Evolutionary conservation across 2,329 filamentous ascomycete species (phyloP), one percentile per base, ranked within the genome.

Genomic region (Cytospora piceae): DNA sequence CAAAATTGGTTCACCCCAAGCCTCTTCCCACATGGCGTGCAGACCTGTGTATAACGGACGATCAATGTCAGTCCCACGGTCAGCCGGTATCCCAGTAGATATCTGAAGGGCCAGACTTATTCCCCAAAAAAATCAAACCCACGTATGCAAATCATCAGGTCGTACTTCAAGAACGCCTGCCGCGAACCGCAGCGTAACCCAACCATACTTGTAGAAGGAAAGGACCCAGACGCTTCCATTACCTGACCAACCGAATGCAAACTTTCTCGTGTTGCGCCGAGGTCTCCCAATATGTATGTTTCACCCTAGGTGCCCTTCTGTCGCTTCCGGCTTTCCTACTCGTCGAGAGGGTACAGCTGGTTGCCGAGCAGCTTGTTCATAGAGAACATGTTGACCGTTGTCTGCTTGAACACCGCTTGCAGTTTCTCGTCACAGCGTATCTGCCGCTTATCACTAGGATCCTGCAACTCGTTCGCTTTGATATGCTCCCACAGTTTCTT

Each of bases 401-500:
- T 87, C 73, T 91, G 86, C 77, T 96, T 96, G 81, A 99, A 99
- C 9, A 99, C 91, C 8, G 91, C 90, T 67, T 92, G 89, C 90
- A 99, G 90, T 71, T 87, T 88, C 29, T 96, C 92, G 77, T 99
- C 95, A 79, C 95, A 99, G 32, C 87, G 82, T 69, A 99, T 99
- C 71, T 97, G 93, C 27, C 95, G 91, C 77, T 94, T 94, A 80
- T 99, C 94, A 69, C 77, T 87, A 0, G 94, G 94, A 71, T 98
- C 94, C 77, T 99, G 95, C 7, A 99, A 87, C 51, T 93, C 86
- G 70, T 94, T 89, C 67, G 83, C 87, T 73, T 96, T 96, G 79
- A 99, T 96, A 74, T 99, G 93, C 68, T 90, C 89, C 95, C 95
- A 99, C 62, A 99, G 89, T 76, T 91, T 91, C 82, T 98, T 98